These are phyloP conservation scores for Xylaria multiplex DNA, from an alignment of 2,329 filamentous ascomycete species.

Conservation along the genomic window DNA sequence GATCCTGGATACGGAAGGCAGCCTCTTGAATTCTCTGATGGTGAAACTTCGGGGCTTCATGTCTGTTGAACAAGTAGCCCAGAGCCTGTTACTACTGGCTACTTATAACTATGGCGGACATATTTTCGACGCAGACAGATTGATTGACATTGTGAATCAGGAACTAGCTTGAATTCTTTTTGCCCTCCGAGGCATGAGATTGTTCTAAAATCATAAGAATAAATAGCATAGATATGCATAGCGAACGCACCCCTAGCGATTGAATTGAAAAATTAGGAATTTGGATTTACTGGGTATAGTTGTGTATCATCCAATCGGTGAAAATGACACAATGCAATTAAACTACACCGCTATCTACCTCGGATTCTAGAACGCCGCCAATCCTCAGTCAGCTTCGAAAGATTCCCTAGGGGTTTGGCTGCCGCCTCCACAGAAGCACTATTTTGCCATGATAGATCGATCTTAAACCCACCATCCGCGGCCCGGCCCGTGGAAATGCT, in stretches of 20 bases:
- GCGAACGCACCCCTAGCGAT: constrained; percentile 3
- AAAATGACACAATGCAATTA: constrained; percentile 1
- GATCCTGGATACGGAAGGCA: constrained; percentile 46
- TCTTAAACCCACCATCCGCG: constrained; percentile 17
- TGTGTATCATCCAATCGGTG: neutral
- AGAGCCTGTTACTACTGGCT: constrained; percentile 50
- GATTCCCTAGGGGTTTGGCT: constrained; percentile 15
- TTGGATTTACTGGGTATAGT: neutral
- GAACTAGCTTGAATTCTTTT: neutral
- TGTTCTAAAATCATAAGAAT: neutral
- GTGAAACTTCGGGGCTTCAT: constrained; percentile 49
- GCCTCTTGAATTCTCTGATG: constrained; percentile 44
- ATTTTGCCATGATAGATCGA: constrained; percentile 6
- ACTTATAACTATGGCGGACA: neutral
- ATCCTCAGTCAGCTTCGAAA: constrained; percentile 10
- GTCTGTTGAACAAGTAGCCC: constrained; percentile 51
- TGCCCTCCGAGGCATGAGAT: no score
- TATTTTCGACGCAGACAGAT: neutral
- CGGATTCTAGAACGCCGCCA: neutral
- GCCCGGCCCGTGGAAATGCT: constrained; percentile 15
- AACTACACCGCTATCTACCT: constrained; percentile 4
- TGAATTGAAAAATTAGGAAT: neutral
- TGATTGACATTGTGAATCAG: neutral
- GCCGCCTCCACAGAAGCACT: constrained; percentile 8
- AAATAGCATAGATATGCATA: neutral